Conservation (phyloP, 129 eudicot genomes). For the Pulicaria dysenterica region DNA sequence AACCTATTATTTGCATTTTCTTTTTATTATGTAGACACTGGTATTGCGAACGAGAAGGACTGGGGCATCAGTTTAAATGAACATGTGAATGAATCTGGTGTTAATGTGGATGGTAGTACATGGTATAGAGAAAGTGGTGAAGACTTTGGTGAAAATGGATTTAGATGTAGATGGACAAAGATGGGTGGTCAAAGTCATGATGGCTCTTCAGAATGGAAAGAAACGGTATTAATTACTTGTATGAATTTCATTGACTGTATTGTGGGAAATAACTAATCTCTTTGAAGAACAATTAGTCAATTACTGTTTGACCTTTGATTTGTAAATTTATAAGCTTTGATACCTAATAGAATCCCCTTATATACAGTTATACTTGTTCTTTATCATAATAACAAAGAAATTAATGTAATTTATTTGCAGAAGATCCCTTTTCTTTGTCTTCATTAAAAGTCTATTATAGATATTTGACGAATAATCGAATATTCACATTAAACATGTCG, state of each 20-base stretch:
- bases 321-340: constrained; percentile 2
- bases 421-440: not conserved
- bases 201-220: constrained; percentile 89
- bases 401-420: not conserved
- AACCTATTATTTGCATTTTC: not conserved
- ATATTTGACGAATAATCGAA: not conserved
- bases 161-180: constrained; percentile 88
- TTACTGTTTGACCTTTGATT: not conserved
- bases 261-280: not conserved
- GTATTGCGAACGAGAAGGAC: constrained; percentile 94
- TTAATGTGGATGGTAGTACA: constrained; percentile 79
- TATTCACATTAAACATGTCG: not conserved
- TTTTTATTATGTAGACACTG: constrained; percentile 56
- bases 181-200: constrained; percentile 88
- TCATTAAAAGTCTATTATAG: not conserved
- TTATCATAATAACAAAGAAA: not conserved
- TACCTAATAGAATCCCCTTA: not conserved
- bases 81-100: constrained; percentile 72
- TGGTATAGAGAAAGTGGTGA: constrained; percentile 93
- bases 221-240: constrained; percentile 64
- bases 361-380: not conserved
- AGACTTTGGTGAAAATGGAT: constrained; percentile 89
- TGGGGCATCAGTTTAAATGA: constrained; percentile 90
- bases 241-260: not conserved
- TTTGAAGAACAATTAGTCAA: not conserved